These are phyloP conservation scores for Golubevia sp. DNA, from an alignment of 1,284 basidiomycete genomes.

Conservation along the genomic window DNA sequence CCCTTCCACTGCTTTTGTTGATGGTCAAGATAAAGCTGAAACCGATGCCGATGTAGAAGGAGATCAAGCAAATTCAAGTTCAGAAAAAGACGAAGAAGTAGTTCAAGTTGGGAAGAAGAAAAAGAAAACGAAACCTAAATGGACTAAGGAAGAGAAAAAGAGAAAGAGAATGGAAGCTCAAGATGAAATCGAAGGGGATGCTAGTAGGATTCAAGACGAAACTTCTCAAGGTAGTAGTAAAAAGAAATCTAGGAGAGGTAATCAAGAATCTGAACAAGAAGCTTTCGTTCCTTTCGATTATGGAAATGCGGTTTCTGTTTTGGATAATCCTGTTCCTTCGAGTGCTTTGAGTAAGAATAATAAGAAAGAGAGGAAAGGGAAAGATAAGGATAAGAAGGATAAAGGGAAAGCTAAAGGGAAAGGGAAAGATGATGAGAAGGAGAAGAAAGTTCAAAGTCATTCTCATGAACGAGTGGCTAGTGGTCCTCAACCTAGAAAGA, in stretches of 20 bases:
- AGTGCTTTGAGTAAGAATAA: not conserved
- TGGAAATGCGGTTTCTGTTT: not conserved
- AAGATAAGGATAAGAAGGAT: not conserved
- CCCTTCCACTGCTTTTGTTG: not conserved
- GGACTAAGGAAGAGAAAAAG: not conserved
- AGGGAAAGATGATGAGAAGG: not conserved
- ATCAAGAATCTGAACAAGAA: not conserved
- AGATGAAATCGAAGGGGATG: too few relatives aligned
- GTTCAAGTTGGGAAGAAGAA: not conserved
- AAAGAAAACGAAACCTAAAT: not conserved
- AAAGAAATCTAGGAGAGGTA: slow-evolving; percentile 2
- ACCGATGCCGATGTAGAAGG: slow-evolving; percentile 3
- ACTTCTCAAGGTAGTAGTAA: not conserved
- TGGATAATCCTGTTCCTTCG: slow-evolving; percentile 2
- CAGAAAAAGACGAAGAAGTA: slow-evolving; percentile 4
- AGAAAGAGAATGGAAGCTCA: not conserved
- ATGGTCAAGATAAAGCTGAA: not conserved
- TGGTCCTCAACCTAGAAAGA: slow-evolving; percentile 4
- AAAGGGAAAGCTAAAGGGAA: not conserved
- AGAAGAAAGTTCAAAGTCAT: not conserved
- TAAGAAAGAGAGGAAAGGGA: not conserved
- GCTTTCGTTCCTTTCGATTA: too few relatives aligned
- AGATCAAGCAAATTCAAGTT: not conserved
- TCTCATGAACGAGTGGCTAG: not conserved
- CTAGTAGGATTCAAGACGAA: too few relatives aligned